A percentile compares a stretch with the other conserved stretches of the same genome.
These are phyloP conservation scores for Agaricales sp. DNA, from an alignment of 1,284 basidiomycete species.

Conservation along the genomic window DNA sequence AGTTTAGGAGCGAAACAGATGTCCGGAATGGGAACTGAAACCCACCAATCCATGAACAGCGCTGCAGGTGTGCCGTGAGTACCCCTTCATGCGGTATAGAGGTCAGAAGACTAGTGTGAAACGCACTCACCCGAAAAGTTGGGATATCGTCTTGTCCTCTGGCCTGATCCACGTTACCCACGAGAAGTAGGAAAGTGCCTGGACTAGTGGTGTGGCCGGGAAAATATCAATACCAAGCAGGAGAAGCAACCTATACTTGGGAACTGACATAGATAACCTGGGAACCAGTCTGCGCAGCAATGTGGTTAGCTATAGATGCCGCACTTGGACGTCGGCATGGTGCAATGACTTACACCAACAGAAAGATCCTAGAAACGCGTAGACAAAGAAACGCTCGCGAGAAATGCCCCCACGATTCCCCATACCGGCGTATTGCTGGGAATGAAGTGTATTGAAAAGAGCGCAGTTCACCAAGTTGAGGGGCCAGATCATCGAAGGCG, in stretches of 20 bases:
- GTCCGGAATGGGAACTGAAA: too few species aligned
- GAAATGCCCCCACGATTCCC: slow-evolving; percentile 58
- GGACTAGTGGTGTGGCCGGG: background rate
- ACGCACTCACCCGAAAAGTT: too few species aligned
- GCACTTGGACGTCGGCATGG: too few species aligned
- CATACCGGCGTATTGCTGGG: slow-evolving; percentile 51
- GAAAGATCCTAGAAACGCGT: slow-evolving; percentile 48
- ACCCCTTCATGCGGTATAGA: too few species aligned
- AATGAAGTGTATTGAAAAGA: slow-evolving; percentile 71
- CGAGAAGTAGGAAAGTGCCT: slow-evolving; percentile 23
- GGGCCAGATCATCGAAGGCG: slow-evolving; percentile 94
- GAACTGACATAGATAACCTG: slow-evolving; percentile 67
- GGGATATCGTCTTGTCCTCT: too few species aligned
- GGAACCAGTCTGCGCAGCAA: slow-evolving; percentile 62
- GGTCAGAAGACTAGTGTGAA: too few species aligned
- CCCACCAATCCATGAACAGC: too few species aligned
- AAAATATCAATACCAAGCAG: slow-evolving; percentile 41
- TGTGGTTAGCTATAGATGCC: too few species aligned
- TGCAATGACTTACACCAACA: too few species aligned
- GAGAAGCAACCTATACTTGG: slow-evolving; percentile 59
- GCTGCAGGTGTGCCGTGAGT: too few species aligned
- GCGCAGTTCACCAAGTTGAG: slow-evolving; percentile 75
- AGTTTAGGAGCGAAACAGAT: too few species aligned
- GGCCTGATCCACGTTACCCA: too few species aligned
- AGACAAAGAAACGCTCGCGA: slow-evolving; percentile 70